Evolutionary conservation across 129 eudicot species (phyloP).

Genomic region (Helichrysum umbraculigerum): DNA sequence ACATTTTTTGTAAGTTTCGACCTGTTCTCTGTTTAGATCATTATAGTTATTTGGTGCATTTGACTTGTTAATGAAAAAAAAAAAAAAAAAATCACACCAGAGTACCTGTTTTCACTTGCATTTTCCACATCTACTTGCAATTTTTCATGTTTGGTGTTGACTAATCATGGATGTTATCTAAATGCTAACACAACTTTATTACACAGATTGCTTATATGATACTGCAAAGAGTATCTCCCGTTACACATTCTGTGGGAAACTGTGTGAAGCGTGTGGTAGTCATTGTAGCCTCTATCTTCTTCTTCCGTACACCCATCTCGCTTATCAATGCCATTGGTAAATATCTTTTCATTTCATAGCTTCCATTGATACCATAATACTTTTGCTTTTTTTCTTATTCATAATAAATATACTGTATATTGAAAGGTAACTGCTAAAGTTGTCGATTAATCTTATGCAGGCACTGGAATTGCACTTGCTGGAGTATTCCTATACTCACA

Average conservation of each 20-base stretch:
- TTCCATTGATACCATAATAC: slow-evolving; percentile 1
- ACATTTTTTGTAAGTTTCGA: not conserved
- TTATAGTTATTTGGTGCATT: not conserved
- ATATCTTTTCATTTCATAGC: not conserved
- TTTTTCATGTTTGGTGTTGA: no score
- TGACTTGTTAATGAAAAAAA: not conserved
- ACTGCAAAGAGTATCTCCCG: slow-evolving; percentile 93
- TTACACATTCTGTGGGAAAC: slow-evolving; percentile 89
- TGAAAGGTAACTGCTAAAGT: not conserved
- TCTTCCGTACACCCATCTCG: slow-evolving; percentile 90
- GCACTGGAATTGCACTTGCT: slow-evolving; percentile 94
- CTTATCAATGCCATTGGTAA: slow-evolving; percentile 78
- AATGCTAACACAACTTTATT: slow-evolving; percentile 27
- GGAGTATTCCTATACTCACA: slow-evolving; percentile 95
- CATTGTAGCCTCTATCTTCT: slow-evolving; percentile 79
- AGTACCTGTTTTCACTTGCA: not conserved
- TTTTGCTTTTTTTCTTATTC: not conserved
- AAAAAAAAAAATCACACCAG: not conserved
- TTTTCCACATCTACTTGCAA: no score
- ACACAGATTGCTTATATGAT: slow-evolving; percentile 93
- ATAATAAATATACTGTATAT: not conserved
- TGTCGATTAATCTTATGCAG: slow-evolving; percentile 31
- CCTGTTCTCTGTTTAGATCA: not conserved
- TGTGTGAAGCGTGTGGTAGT: slow-evolving; percentile 98
- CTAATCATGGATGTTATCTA: slow-evolving; percentile 1